phyloP scores from a whole-genome alignment of 257 asterid genomes.

The Paraleonurus japonicus region DNA sequence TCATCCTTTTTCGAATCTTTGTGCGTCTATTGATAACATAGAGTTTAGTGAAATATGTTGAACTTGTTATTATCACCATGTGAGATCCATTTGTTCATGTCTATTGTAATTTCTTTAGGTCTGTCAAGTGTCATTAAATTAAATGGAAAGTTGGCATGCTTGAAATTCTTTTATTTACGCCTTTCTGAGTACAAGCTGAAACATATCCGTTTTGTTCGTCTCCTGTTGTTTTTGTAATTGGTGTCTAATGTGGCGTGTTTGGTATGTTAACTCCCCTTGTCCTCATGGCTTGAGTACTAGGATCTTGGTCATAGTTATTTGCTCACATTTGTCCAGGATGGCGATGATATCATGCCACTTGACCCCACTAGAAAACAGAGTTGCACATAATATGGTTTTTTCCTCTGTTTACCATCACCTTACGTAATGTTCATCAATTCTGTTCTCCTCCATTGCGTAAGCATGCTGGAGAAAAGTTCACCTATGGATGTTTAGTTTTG shows the following conservation, averaged over 20 bases:
- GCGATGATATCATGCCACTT: not conserved
- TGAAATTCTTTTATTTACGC: not conserved
- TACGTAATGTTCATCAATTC: not conserved
- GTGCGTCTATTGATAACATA: not conserved
- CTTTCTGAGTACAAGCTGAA: not conserved
- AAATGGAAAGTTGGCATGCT: not conserved
- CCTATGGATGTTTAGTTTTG: not conserved
- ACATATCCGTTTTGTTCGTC: not conserved
- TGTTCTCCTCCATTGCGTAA: not conserved
- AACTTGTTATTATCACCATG: not conserved
- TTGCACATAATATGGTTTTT: not conserved
- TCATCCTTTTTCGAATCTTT: not conserved
- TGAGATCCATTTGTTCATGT: not conserved
- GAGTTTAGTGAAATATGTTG: not conserved
- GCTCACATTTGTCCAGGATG: not conserved
- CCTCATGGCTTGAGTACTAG: not conserved
- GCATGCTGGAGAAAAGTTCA: not conserved
- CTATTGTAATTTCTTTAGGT: not conserved
- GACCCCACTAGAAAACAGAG: not conserved
- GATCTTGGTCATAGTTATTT: not conserved
- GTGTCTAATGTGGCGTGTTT: not conserved
- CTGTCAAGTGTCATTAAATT: not conserved
- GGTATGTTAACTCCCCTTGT: not conserved
- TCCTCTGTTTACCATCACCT: not conserved
- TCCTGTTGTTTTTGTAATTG: not conserved